Conservation (phyloP, 257 asterid genomes). For the Nicotiana tabacum region DNA sequence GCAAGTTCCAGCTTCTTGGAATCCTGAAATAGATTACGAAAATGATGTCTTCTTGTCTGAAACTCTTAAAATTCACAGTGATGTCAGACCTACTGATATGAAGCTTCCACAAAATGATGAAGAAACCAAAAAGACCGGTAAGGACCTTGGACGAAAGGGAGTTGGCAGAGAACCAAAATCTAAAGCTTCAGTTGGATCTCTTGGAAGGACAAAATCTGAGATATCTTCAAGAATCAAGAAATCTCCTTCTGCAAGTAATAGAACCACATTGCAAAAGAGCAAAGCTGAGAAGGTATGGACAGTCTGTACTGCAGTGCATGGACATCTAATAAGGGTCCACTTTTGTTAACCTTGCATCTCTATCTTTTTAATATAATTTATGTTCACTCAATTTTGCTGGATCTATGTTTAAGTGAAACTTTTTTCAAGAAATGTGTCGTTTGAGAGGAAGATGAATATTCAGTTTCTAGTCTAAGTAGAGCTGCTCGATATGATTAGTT, state of each 20-base stretch:
- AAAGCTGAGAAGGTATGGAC: slow-evolving; percentile 50
- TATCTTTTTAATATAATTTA: too few relatives aligned
- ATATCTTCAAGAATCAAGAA: slow-evolving; percentile 32
- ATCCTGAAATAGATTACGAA: slow-evolving; percentile 42
- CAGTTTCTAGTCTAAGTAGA: not conserved
- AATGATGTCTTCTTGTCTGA: slow-evolving; percentile 34
- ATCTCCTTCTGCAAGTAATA: slow-evolving; percentile 33
- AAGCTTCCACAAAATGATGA: slow-evolving; percentile 22
- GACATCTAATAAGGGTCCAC: too few relatives aligned
- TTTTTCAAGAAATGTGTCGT: not conserved
- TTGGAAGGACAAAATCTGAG: slow-evolving; percentile 54
- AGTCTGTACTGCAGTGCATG: not conserved
- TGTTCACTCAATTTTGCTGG: not conserved
- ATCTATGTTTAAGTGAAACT: not conserved
- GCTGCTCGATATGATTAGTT: not conserved
- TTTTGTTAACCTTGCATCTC: not conserved
- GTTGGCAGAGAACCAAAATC: slow-evolving; percentile 32
- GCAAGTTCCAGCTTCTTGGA: slow-evolving; percentile 35
- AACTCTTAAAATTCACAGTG: slow-evolving; percentile 20
- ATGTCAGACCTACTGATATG: slow-evolving; percentile 20
- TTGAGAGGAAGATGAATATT: not conserved
- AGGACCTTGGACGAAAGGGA: slow-evolving; percentile 30
- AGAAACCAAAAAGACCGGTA: slow-evolving; percentile 17
- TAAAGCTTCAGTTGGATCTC: slow-evolving; percentile 34
- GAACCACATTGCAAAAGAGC: slow-evolving; percentile 27